Evolutionary conservation across 2,329 filamentous ascomycete species (phyloP).

Genomic region (Ceratocystis cacaofunesta): DNA sequence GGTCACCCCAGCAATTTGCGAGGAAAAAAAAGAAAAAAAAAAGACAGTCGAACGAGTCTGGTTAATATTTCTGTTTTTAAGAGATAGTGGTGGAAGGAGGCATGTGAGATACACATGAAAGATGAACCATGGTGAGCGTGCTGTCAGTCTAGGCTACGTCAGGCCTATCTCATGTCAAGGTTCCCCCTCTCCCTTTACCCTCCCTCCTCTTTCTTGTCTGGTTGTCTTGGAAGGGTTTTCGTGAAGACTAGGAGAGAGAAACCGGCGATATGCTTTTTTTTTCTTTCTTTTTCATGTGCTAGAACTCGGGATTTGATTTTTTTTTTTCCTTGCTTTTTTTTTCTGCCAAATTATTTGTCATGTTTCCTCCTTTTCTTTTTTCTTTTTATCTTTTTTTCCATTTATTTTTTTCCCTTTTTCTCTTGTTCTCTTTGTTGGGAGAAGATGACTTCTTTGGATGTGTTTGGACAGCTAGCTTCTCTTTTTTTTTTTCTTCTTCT

Average conservation of each 20-base stretch:
- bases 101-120: no score
- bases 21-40: not conserved
- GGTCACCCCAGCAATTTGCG: not conserved
- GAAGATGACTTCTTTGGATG: conserved; percentile 17
- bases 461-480: conserved; percentile 6
- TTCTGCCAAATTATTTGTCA: conserved; percentile 16
- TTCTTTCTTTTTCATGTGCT: conserved; percentile 17
- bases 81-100: not conserved
- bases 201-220: no score
- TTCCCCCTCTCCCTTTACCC: no score
- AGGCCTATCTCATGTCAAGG: no score
- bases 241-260: not conserved
- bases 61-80: not conserved
- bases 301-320: conserved; percentile 13
- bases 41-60: no score
- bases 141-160: no score
- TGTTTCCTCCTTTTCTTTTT: conserved; percentile 17
- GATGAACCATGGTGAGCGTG: no score
- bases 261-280: conserved; percentile 19
- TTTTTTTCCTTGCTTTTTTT: conserved; percentile 17
- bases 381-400: conserved; percentile 13
- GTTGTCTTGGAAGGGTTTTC: no score
- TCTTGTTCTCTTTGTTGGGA: conserved; percentile 18
- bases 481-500: conserved; percentile 13
- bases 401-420: conserved; percentile 15